Percentiles rank a stretch among this genome's conserved stretches.
phyloP scores from a whole-genome alignment of 139 green algal genomes.

The Diplosphaera chodatii region DNA sequence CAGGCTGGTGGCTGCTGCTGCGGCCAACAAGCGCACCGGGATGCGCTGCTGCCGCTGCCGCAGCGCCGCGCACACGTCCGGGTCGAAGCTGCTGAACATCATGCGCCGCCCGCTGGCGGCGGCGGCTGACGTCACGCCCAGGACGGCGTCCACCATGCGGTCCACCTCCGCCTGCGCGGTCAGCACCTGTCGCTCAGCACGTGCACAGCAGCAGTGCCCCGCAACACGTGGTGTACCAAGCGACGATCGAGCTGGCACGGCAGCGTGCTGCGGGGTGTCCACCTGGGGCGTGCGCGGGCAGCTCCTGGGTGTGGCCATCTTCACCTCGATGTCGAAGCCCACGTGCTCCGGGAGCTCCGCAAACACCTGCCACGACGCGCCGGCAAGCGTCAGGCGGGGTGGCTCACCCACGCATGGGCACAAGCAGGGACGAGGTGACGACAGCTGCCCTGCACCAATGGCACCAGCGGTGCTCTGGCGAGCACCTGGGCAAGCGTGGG shows the following conservation, averaged over 20 bases:
- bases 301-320: slow-evolving; percentile 62
- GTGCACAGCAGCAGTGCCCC: too few relatives aligned
- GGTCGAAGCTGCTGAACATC: slow-evolving; percentile 80
- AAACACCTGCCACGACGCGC: slow-evolving; percentile 62
- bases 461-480: too few relatives aligned
- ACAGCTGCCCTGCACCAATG: too few relatives aligned
- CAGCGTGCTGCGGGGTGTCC: background rate
- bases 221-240: too few relatives aligned
- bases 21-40: slow-evolving; percentile 30
- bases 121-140: slow-evolving; percentile 21
- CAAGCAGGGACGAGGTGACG: too few relatives aligned
- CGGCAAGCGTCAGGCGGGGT: too few relatives aligned
- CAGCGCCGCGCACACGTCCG: slow-evolving; percentile 65
- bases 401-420: too few relatives aligned
- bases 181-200: too few relatives aligned
- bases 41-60: slow-evolving; percentile 26
- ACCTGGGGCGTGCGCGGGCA: slow-evolving; percentile 34
- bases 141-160: slow-evolving; percentile 33
- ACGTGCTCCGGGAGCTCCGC: slow-evolving; percentile 41
- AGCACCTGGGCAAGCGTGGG: slow-evolving; percentile 53
- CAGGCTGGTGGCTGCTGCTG: too few relatives aligned
- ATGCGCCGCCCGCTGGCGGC: slow-evolving; percentile 28
- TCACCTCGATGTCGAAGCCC: slow-evolving; percentile 83
- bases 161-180: slow-evolving; percentile 50
- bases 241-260: too few relatives aligned